These are phyloP conservation scores for Lactarius evosmus DNA, from an alignment of 768 basidiomycete species.

Conservation along the genomic window DNA sequence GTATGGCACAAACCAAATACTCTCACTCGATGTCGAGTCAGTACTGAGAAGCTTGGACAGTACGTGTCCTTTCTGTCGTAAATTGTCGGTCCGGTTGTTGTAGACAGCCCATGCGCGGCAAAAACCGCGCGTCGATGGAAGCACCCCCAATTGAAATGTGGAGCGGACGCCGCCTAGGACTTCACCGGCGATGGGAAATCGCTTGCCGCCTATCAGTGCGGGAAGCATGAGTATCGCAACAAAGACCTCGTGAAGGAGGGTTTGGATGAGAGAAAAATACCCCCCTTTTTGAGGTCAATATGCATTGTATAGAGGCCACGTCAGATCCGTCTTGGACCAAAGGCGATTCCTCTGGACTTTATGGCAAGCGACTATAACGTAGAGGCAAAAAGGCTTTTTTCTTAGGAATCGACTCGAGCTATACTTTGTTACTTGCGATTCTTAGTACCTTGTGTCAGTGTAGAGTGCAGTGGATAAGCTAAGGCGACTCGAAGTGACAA, in stretches of 20 bases:
- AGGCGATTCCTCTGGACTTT: too few species aligned
- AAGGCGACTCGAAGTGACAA: too few species aligned
- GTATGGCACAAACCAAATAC: constrained; percentile 47
- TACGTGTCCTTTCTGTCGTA: constrained; percentile 49
- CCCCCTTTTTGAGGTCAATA: not conserved
- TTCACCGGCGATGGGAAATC: constrained; percentile 54
- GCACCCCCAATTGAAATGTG: not conserved
- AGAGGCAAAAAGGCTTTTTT: too few species aligned
- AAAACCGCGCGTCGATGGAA: constrained; percentile 37
- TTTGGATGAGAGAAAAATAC: constrained; percentile 14
- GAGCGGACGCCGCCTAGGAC: constrained; percentile 44
- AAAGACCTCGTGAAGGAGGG: too few species aligned
- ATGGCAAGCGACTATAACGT: too few species aligned
- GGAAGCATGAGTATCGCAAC: constrained; percentile 29
- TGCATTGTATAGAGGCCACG: constrained; percentile 4
- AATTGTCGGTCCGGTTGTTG: not conserved
- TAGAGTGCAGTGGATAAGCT: too few species aligned
- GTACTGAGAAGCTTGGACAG: constrained; percentile 63
- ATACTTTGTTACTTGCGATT: too few species aligned
- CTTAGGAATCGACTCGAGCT: too few species aligned
- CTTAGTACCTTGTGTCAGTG: not conserved
- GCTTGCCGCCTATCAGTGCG: constrained; percentile 33
- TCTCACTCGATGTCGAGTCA: constrained; percentile 55
- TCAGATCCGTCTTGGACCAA: constrained; percentile 26
- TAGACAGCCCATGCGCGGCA: not conserved